Evolutionary conservation across 768 basidiomycete species (phyloP).

Genomic region (Xerocomus brunneocitrinus): DNA sequence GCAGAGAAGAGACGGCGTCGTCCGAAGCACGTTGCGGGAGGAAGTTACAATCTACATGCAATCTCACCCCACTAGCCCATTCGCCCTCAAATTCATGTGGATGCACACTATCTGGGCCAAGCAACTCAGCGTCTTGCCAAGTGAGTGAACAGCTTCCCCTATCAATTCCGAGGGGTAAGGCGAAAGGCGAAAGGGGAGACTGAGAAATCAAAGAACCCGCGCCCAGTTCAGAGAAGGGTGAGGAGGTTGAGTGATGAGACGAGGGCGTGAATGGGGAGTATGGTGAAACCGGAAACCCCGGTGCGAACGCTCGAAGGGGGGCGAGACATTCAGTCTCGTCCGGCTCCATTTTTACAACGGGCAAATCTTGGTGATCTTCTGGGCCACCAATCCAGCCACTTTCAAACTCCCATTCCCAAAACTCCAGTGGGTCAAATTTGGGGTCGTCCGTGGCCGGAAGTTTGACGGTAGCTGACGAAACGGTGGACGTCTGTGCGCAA

Average conservation of each 20-base stretch:
- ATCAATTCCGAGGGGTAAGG: constrained; percentile 5
- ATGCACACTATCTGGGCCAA: constrained; percentile 43
- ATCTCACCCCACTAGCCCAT: constrained; percentile 24
- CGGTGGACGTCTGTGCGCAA: constrained; percentile 23
- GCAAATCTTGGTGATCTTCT: constrained; percentile 18
- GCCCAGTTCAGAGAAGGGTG: constrained; percentile 18
- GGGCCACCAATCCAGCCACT: constrained; percentile 19
- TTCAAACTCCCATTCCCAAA: constrained; percentile 36
- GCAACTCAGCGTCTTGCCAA: constrained; percentile 43
- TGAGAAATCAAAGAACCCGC: constrained; percentile 12
- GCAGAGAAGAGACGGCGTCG: neutral
- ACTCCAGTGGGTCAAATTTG: constrained; percentile 40
- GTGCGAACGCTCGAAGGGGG: constrained; percentile 2
- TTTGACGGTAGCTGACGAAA: constrained; percentile 28
- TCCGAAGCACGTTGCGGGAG: constrained; percentile 6
- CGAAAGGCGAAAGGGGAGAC: constrained; percentile 14
- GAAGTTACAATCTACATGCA: constrained; percentile 8
- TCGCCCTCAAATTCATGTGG: constrained; percentile 40
- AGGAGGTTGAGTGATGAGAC: constrained; percentile 15
- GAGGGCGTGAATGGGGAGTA: constrained; percentile 18
- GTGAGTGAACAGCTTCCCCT: constrained; percentile 23
- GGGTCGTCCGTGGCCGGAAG: constrained; percentile 34
- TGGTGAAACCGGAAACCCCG: constrained; percentile 12
- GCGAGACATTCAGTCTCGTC: constrained; percentile 35
- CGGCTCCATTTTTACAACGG: constrained; percentile 37